Evolutionary conservation across 106 monocot genomes (phyloP), one percentile per base, ranked within the genome.

Genomic region (Dendrobium catenatum): DNA sequence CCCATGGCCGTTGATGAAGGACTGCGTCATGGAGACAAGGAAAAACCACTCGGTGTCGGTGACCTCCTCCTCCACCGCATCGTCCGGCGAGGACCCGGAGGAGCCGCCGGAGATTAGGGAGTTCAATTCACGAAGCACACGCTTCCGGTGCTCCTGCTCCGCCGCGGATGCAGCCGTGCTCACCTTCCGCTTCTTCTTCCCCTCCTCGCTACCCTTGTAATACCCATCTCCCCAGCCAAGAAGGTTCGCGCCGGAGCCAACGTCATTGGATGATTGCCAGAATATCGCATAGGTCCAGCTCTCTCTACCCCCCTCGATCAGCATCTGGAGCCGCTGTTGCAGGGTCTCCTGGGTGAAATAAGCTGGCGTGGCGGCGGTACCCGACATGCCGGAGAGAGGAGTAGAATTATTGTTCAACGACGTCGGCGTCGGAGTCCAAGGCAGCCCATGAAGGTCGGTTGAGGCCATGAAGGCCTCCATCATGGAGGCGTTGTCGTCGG

Each of bases 171-270:
- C 72, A 1, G 88, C 76, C n/a, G 78, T 61, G 2, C 9, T 13
- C 31, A 33, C 8, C 31, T 42, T 58, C 51, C n/a, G 79, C 83
- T 85, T 88, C 70, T 72, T 78, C 86, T 86, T 88, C 67, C 86
- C 88, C 54, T 93, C 86, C 68, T 91, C 90, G 86, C 77, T 78
- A 43, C 90, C 92, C 72, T 85, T 90, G 81, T 95, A 93, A 84
- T 91, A 95, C 4, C 95, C 95, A 72, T 93, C 95, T 19, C 95
- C 95, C 95, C 95, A 95, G 19, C 89, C 92, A 41, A 95, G 89
- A 20, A 90, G 74, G 0, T 85, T 82, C 0, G 83, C 73, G 27
- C 80, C 90, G 29, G 89, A 48, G 70, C 81, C 22, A 13, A 51
- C 31, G 66, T 95, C 95, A 9, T 88, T 44, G 55, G 89, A 86